These are phyloP conservation scores for Penicillium sp. DNA, from an alignment of 2,329 filamentous ascomycete species.

Conservation along the genomic window DNA sequence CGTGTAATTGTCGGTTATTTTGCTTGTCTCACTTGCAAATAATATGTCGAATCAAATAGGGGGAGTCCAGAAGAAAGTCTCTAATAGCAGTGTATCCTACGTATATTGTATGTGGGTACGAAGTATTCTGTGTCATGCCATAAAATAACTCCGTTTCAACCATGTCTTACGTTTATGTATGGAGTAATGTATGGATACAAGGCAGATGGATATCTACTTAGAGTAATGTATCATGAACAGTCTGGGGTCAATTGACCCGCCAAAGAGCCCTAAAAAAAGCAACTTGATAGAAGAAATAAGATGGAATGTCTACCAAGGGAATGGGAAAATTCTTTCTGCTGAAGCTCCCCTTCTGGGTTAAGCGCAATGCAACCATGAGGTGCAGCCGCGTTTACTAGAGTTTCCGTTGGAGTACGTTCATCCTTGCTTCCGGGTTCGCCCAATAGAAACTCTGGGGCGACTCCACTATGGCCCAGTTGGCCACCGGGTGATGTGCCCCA, in stretches of 20 bases:
- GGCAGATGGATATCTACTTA: not conserved
- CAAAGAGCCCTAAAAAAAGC: conserved; percentile 1
- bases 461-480: conserved; percentile 11
- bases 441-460: conserved; percentile 12
- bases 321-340: conserved; percentile 27
- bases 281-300: not conserved
- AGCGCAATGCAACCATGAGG: conserved; percentile 12
- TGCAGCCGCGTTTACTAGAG: conserved; percentile 5
- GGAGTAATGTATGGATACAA: not conserved
- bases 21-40: not conserved
- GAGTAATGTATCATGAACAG: not conserved
- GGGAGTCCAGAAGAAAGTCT: not conserved
- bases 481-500: conserved; percentile 4
- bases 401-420: conserved; percentile 13
- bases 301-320: not conserved
- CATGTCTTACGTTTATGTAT: not conserved
- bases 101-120: not conserved
- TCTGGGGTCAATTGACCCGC: not conserved
- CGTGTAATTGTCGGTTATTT: not conserved
- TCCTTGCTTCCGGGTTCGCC: conserved; percentile 9
- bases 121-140: no score
- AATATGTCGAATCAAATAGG: not conserved
- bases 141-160: not conserved
- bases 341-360: conserved; percentile 38
- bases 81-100: not conserved